Percentiles rank a stretch among this genome's conserved stretches.
Evolutionary conservation across 2,329 filamentous ascomycete species (phyloP).

Genomic region (Anisogramma anomala): DNA sequence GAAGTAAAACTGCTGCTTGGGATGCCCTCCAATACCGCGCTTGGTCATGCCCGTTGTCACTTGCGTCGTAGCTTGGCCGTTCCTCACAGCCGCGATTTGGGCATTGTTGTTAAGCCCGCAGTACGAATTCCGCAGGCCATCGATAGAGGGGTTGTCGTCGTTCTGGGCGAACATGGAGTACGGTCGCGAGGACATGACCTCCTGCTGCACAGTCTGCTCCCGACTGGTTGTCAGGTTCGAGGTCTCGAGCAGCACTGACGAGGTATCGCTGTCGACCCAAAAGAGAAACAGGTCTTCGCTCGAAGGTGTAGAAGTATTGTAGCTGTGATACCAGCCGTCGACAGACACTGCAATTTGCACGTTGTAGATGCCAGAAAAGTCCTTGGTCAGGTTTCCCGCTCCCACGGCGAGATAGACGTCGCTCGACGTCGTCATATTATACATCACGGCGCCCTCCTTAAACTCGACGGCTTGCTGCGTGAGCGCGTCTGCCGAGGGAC

Average conservation of each 20-base stretch:
- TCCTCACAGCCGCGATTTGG: constrained; percentile 46
- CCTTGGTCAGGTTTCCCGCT: constrained; percentile 53
- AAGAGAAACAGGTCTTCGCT: constrained; percentile 46
- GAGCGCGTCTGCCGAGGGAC: constrained; percentile 40
- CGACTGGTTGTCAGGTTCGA: constrained; percentile 52
- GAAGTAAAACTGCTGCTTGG: constrained; percentile 83
- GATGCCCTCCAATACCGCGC: constrained; percentile 52
- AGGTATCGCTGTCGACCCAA: constrained; percentile 76
- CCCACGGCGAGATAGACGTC: constrained; percentile 68
- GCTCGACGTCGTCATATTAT: constrained; percentile 46
- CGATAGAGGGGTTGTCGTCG: constrained; percentile 43
- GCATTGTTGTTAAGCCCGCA: constrained; percentile 65
- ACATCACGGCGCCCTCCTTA: constrained; percentile 57
- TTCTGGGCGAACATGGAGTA: constrained; percentile 70
- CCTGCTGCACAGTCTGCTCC: constrained; percentile 42
- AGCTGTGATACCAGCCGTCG: constrained; percentile 65
- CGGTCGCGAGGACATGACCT: constrained; percentile 43
- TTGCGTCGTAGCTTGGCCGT: constrained; percentile 35
- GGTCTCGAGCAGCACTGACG: constrained; percentile 68
- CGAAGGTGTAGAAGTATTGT: constrained; percentile 40
- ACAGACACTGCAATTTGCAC: constrained; percentile 74
- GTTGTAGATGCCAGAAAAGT: constrained; percentile 57
- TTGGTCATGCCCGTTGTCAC: constrained; percentile 56
- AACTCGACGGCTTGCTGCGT: constrained; percentile 41
- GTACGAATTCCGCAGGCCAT: constrained; percentile 66